Evolutionary conservation across 805 yeast genomes (phyloP), one percentile per base, ranked within the genome.

Genomic region (Crinitomyces ghanaensis): DNA sequence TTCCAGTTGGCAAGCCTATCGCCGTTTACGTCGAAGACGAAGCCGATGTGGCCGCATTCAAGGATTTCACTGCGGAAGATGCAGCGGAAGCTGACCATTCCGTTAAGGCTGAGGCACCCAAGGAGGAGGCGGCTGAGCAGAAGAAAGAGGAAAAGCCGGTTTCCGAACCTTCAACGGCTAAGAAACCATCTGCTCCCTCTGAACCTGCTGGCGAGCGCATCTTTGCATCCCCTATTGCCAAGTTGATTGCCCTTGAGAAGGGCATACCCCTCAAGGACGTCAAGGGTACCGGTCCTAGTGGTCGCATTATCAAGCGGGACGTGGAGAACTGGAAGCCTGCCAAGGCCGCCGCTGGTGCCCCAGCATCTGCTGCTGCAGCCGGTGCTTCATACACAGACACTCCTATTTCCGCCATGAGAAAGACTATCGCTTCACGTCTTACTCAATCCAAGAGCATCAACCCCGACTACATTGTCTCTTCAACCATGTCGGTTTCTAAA

Each of bases 151-250:
- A 88, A 62, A 62, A 64, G 48, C 71, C 62, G 63, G 63, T 72
- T 56, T 62, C 73, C 17, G 53, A 62, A 14, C 49, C 49, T n/a
- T 41, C 48, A 3, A 36, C 58, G 22, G 33, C 54, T 11, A 31
- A 35, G 21, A 21, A 37, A 22, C 28, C 40, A 13, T 28, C 30
- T 14, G 30, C 30, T 17, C 25, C 37, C 21, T 7, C 24, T 18
- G 24, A 60, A 12, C 20, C 30, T 18, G 18, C 30, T 42, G 63
- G 68, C 34, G 79, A 68, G 48, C 74, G 95, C 62, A 78, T 91
- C 57, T 58, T 83, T 46, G 97, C 97, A 28, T 86, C 97, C 41
- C 98, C 98, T 38, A 66, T 80, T 45, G 98, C 98, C 40, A 88
- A 88, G 70, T 75, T 74, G 45, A 66, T 91, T 43, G 98, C 98